phyloP scores from a whole-genome alignment of 2,329 filamentous ascomycete genomes.

The Lecanoromycetidae sp. region DNA sequence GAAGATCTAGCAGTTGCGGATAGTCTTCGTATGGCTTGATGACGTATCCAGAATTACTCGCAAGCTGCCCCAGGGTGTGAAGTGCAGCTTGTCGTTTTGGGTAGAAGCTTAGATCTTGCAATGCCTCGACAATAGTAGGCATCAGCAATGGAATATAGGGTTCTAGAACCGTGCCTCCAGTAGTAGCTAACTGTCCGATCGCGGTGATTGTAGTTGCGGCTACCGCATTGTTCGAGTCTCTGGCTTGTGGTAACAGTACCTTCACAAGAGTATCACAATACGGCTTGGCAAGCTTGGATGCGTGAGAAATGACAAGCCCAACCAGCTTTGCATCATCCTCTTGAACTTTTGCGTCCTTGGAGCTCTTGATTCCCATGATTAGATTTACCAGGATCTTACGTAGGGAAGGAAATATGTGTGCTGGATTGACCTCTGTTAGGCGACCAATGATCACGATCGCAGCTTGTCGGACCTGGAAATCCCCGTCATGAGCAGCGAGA shows the following conservation, averaged over 20 bases:
- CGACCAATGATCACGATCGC: constrained; percentile 94
- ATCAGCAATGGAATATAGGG: constrained; percentile 84
- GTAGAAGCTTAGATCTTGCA: constrained; percentile 87
- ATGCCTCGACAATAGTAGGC: constrained; percentile 84
- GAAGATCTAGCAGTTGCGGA: constrained; percentile 78
- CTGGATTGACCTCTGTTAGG: constrained; percentile 79
- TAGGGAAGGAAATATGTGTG: constrained; percentile 91
- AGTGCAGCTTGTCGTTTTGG: constrained; percentile 84
- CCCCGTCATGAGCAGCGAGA: constrained; percentile 87
- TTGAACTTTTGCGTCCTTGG: constrained; percentile 85
- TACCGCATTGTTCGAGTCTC: constrained; percentile 72
- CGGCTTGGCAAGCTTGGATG: constrained; percentile 82
- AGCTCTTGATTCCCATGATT: constrained; percentile 90
- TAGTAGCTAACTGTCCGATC: constrained; percentile 84
- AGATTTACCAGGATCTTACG: constrained; percentile 93
- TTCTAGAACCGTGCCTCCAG: constrained; percentile 88
- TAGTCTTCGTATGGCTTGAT: constrained; percentile 94
- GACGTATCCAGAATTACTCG: constrained; percentile 94
- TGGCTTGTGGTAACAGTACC: constrained; percentile 84
- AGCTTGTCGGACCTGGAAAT: constrained; percentile 84
- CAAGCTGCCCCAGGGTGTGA: constrained; percentile 78
- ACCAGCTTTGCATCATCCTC: constrained; percentile 92
- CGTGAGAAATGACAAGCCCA: constrained; percentile 83
- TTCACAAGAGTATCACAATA: constrained; percentile 96
- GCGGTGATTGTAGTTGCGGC: constrained; percentile 91